Evolutionary conservation across 1,139 yeast genomes (phyloP).

Genomic region (Waltiozyma sp.): DNA sequence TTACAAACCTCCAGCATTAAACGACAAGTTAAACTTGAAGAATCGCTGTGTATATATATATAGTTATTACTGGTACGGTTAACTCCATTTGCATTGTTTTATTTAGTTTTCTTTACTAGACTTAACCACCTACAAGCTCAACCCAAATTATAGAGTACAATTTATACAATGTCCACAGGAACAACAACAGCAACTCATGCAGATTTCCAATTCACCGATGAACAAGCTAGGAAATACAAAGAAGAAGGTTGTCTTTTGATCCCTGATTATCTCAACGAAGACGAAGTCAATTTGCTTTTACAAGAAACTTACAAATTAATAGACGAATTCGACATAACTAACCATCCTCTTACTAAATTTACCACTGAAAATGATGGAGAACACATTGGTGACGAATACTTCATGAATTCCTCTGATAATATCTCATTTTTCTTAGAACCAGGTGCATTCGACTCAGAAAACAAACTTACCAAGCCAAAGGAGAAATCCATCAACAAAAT

Average conservation of each 20-base stretch:
- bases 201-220: slow-evolving; percentile 14
- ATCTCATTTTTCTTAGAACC: slow-evolving; percentile 62
- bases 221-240: slow-evolving; percentile 35
- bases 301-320: slow-evolving; percentile 35
- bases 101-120: background rate
- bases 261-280: slow-evolving; percentile 38
- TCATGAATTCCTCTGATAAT: slow-evolving; percentile 59
- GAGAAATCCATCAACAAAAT: slow-evolving; percentile 59
- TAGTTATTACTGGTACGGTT: too few relatives aligned
- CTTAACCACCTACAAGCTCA: too few relatives aligned
- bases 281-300: slow-evolving; percentile 31
- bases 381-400: slow-evolving; percentile 68
- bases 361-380: slow-evolving; percentile 42
- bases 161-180: too few relatives aligned
- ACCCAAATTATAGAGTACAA: too few relatives aligned
- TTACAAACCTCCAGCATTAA: too few relatives aligned
- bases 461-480: slow-evolving; percentile 38
- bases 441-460: slow-evolving; percentile 45
- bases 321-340: slow-evolving; percentile 35
- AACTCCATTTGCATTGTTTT: too few relatives aligned
- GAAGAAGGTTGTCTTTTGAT: slow-evolving; percentile 55
- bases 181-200: background rate
- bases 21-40: too few relatives aligned
- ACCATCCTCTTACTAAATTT: slow-evolving; percentile 67
- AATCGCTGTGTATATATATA: too few relatives aligned